Evolutionary conservation across 192 early-diverging fungal genomes (phyloP).

Genomic region (Coemansia furcata): DNA sequence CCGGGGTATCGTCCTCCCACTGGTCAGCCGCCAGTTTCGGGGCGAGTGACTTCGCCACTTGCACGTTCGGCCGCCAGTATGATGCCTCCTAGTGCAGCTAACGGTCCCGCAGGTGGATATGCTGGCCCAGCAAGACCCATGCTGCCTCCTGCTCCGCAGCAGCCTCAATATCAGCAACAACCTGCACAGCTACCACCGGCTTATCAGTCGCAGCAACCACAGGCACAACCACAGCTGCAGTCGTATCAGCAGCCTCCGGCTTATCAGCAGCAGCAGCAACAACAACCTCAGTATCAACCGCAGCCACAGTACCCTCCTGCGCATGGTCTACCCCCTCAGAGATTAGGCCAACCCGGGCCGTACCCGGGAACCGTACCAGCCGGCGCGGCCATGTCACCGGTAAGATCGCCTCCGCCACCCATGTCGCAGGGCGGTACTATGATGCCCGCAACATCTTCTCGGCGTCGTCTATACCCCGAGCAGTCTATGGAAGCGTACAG

Average conservation of each 20-base stretch:
- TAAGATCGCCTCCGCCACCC: conserved; percentile 8
- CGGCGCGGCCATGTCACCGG: background rate
- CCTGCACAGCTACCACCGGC: background rate
- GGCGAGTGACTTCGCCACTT: conserved; percentile 41
- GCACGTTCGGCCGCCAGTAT: conserved; percentile 18
- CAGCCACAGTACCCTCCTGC: conserved; percentile 15
- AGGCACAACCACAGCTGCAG: background rate
- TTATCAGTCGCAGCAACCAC: background rate
- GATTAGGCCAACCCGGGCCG: conserved; percentile 3
- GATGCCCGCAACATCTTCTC: conserved; percentile 11
- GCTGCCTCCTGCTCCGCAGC: conserved; percentile 16
- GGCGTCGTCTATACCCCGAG: conserved; percentile 42
- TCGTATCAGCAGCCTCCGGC: background rate
- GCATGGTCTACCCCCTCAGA: conserved; percentile 13
- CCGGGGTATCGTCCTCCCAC: conserved; percentile 12
- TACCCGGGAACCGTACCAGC: conserved; percentile 3
- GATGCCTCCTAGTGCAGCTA: background rate
- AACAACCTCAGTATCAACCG: background rate
- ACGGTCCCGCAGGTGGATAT: conserved; percentile 10
- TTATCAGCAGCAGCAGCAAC: background rate
- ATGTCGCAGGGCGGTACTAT: background rate
- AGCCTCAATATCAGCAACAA: conserved; percentile 4
- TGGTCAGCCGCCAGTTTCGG: conserved; percentile 10
- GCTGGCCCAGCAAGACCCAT: conserved; percentile 6
- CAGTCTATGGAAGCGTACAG: conserved; percentile 27